Evolutionary conservation across 2,329 filamentous ascomycete genomes (phyloP).

Genomic region (Didymella glomerata): DNA sequence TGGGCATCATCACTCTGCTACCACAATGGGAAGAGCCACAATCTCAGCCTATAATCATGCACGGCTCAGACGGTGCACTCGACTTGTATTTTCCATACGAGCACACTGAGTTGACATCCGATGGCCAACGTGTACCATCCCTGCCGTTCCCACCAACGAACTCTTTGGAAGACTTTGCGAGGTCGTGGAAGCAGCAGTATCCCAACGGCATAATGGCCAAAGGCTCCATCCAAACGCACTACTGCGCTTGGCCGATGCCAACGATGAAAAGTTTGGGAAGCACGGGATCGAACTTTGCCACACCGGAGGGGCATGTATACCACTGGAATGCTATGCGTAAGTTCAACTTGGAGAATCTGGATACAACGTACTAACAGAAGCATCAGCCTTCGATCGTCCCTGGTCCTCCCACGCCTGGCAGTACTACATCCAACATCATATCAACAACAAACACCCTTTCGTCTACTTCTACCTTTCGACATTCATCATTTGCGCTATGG

Average conservation of each 20-base stretch:
- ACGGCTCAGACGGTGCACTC: constrained; percentile 32
- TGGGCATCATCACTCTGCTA: constrained; percentile 32
- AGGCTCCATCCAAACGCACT: constrained; percentile 41
- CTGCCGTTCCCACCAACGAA: constrained; percentile 28
- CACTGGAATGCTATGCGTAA: constrained; percentile 45
- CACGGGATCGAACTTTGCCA: constrained; percentile 34
- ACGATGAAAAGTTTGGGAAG: constrained; percentile 34
- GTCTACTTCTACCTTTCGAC: constrained; percentile 42
- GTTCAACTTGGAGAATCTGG: background rate
- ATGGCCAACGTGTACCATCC: constrained; percentile 23
- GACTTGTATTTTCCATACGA: constrained; percentile 44
- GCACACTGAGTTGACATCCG: constrained; percentile 10
- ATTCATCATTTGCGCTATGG: constrained; percentile 37
- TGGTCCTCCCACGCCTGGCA: constrained; percentile 43
- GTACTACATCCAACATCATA: constrained; percentile 40
- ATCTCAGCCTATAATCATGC: constrained; percentile 34
- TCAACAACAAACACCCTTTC: constrained; percentile 42
- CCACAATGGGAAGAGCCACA: constrained; percentile 34
- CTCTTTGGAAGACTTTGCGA: constrained; percentile 34
- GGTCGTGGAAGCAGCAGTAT: constrained; percentile 28
- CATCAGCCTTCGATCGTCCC: constrained; percentile 40
- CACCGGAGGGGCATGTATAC: constrained; percentile 43
- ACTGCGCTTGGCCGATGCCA: constrained; percentile 46
- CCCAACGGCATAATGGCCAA: constrained; percentile 38
- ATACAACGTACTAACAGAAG: background rate